Percentiles rank a stretch among this genome's conserved stretches.
phyloP scores from a whole-genome alignment of 345 rosid species.

The Citrus unshiu region DNA sequence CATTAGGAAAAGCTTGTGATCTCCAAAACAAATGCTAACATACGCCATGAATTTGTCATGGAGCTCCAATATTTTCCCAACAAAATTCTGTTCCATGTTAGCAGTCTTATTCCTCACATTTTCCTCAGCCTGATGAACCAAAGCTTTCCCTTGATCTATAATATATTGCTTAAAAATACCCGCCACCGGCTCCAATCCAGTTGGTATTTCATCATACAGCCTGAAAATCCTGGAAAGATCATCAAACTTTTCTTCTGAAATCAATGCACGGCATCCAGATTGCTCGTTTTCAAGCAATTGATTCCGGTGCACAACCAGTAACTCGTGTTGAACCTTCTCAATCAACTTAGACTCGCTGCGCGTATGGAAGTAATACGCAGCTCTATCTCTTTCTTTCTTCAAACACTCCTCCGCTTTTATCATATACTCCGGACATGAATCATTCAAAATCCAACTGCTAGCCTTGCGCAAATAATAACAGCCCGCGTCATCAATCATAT shows the following conservation, averaged over 20 bases:
- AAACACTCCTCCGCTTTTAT: slow-evolving; percentile 70
- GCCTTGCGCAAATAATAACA: slow-evolving; percentile 44
- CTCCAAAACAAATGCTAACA: slow-evolving; percentile 30
- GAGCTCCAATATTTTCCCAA: slow-evolving; percentile 38
- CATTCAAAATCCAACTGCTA: slow-evolving; percentile 37
- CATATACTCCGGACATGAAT: slow-evolving; percentile 44
- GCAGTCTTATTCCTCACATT: slow-evolving; percentile 4
- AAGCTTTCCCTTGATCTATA: slow-evolving; percentile 30
- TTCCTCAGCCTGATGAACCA: slow-evolving; percentile 42
- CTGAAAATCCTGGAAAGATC: neutral
- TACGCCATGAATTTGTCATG: slow-evolving; percentile 36
- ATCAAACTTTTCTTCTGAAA: neutral
- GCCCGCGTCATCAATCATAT: slow-evolving; percentile 32
- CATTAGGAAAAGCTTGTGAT: slow-evolving; percentile 38
- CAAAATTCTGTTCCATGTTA: slow-evolving; percentile 25
- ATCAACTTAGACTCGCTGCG: slow-evolving; percentile 33
- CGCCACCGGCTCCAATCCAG: neutral
- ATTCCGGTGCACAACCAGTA: neutral
- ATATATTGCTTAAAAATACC: slow-evolving; percentile 25
- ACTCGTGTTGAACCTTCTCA: neutral
- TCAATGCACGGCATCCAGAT: neutral
- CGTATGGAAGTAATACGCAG: slow-evolving; percentile 66
- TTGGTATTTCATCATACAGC: neutral
- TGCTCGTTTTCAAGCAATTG: neutral
- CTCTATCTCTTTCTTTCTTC: slow-evolving; percentile 79